phyloP scores from a whole-genome alignment of 441 rosid genomes.

The Gossypium schwendimanii region DNA sequence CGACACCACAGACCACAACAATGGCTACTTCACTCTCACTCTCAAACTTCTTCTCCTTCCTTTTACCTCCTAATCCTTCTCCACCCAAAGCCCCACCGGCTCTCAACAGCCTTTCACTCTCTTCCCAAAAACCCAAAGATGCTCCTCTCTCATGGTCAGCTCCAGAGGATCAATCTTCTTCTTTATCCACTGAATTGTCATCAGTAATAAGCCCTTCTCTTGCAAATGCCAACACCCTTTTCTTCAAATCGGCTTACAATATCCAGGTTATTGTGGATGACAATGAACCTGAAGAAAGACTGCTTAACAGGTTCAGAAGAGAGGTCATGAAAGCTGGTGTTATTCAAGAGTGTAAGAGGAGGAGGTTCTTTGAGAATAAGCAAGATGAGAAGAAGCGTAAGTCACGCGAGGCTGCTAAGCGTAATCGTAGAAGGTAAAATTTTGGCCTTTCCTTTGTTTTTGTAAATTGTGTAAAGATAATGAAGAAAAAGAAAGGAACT shows the following conservation, averaged over 20 bases:
- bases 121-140: slow-evolving; percentile 29
- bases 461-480: background rate
- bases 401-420: slow-evolving; percentile 83
- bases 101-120: slow-evolving; percentile 18
- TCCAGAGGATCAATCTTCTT: slow-evolving; percentile 23
- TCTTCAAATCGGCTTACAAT: slow-evolving; percentile 60
- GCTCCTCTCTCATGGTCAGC: slow-evolving; percentile 21
- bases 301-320: slow-evolving; percentile 65
- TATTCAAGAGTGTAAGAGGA: slow-evolving; percentile 67
- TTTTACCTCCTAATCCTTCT: slow-evolving; percentile 47
- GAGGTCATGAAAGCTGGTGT: slow-evolving; percentile 85
- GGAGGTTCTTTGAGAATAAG: slow-evolving; percentile 62
- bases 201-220: slow-evolving; percentile 59
- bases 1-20: slow-evolving; percentile 5
- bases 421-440: slow-evolving; percentile 52
- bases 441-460: background rate
- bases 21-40: slow-evolving; percentile 63
- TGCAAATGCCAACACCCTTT: slow-evolving; percentile 56
- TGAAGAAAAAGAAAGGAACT: background rate
- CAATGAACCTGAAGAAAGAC: slow-evolving; percentile 73
- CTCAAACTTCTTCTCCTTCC: slow-evolving; percentile 55
- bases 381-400: slow-evolving; percentile 78
- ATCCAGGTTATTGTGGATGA: slow-evolving; percentile 75
- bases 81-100: slow-evolving; percentile 21
- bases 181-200: slow-evolving; percentile 38